phyloP scores from a whole-genome alignment of 768 basidiomycete genomes.

The Lyophyllum shimeji region DNA sequence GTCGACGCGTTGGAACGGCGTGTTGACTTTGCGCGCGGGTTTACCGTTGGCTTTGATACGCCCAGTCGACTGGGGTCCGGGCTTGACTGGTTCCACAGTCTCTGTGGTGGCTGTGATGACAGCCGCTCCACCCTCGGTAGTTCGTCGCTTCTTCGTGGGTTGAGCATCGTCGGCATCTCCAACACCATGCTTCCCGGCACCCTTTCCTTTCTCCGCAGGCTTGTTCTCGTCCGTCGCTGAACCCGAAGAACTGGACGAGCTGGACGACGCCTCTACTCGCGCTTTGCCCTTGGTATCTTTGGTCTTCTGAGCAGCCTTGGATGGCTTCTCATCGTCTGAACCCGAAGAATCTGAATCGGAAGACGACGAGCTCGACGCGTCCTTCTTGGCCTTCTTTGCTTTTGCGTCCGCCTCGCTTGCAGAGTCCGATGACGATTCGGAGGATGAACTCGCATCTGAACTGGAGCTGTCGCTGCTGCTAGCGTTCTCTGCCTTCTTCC shows the following conservation, averaged over 20 bases:
- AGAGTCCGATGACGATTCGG: conserved; percentile 12
- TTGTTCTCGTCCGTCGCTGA: conserved; percentile 9
- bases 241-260: conserved; percentile 25
- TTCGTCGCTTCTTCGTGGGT: conserved; percentile 62
- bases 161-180: conserved; percentile 24
- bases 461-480: conserved; percentile 16
- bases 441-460: conserved; percentile 22
- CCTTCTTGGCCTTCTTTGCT: conserved; percentile 1
- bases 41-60: conserved; percentile 26
- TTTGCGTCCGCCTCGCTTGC: background rate
- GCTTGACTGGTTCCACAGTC: conserved; percentile 11
- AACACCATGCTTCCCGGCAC: conserved; percentile 1
- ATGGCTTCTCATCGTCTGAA: conserved; percentile 3
- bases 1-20: conserved; percentile 82
- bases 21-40: conserved; percentile 42
- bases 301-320: conserved; percentile 1
- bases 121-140: conserved; percentile 47
- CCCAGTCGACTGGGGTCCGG: conserved; percentile 13
- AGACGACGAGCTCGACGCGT: background rate
- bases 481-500: conserved; percentile 1
- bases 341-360: conserved; percentile 8
- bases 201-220: conserved; percentile 4
- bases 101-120: conserved; percentile 43
- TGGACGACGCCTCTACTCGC: conserved; percentile 7
- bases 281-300: conserved; percentile 3